Conservation (phyloP, 139 green algal genomes). For the Closterium sp. region DNA sequence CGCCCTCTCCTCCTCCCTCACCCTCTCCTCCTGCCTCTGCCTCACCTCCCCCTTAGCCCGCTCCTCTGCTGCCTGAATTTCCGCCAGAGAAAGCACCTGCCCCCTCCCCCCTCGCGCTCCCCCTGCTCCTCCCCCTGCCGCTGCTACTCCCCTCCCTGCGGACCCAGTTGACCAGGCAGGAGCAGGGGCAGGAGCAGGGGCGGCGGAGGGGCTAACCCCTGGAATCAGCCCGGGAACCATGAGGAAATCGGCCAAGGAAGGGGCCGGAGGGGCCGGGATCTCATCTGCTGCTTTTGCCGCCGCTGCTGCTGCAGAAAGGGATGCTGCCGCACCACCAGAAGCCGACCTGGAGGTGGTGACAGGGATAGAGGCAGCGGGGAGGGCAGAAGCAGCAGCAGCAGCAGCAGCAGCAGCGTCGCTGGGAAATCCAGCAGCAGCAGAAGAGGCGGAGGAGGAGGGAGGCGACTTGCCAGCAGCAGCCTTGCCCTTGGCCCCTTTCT, state of each 20-base stretch:
- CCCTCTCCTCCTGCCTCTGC: background rate
- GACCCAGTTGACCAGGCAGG: background rate
- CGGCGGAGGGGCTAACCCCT: background rate
- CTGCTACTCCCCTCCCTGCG: background rate
- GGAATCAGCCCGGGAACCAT: background rate
- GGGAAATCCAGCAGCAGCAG: slow-evolving; percentile 26
- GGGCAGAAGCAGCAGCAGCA: background rate
- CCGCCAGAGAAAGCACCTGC: slow-evolving; percentile 31
- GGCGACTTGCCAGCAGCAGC: background rate
- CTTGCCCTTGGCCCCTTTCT: slow-evolving; percentile 28
- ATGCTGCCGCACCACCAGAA: background rate
- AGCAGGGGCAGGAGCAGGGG: background rate
- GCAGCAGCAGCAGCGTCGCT: background rate
- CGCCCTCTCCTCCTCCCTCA: background rate
- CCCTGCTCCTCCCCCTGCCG: background rate
- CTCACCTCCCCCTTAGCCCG: background rate
- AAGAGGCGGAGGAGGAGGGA: background rate
- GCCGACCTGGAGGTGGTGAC: background rate
- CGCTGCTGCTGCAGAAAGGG: background rate
- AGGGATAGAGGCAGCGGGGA: background rate
- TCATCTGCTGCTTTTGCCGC: slow-evolving; percentile 9
- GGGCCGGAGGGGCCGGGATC: background rate
- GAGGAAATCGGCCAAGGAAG: slow-evolving; percentile 43
- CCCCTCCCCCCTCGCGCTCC: background rate
- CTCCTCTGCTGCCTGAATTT: slow-evolving; percentile 49